Conservation (phyloP, 495 filamentous ascomycete species). For the Neurospora cerealis region DNA sequence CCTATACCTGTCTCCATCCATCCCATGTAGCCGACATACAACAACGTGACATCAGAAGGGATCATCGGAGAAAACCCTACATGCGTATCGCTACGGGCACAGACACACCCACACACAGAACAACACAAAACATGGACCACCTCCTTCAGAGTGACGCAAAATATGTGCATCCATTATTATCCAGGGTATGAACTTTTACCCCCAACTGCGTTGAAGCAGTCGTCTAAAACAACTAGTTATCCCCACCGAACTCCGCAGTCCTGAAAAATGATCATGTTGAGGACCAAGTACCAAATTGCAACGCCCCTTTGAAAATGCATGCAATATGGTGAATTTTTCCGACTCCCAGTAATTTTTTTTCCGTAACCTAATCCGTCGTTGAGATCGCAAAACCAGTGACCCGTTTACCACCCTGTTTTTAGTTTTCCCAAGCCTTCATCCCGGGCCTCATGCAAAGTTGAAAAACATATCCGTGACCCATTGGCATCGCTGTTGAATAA, state of each 20-base stretch:
- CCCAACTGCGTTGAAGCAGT: slow-evolving; percentile 28
- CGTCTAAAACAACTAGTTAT: slow-evolving; percentile 7
- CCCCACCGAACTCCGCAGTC: slow-evolving; percentile 18
- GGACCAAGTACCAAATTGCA: slow-evolving; percentile 25
- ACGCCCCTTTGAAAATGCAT: slow-evolving; percentile 29
- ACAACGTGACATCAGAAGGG: background rate
- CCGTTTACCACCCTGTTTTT: slow-evolving; percentile 3
- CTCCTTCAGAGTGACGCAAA: background rate
- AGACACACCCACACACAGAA: background rate
- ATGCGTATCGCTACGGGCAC: background rate
- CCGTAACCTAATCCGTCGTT: slow-evolving; percentile 15
- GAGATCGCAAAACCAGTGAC: slow-evolving; percentile 13
- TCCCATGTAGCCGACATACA: background rate
- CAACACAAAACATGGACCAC: background rate
- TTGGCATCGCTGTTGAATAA: slow-evolving; percentile 5
- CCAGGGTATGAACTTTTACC: background rate
- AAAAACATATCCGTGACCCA: slow-evolving; percentile 12
- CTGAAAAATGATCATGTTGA: slow-evolving; percentile 23
- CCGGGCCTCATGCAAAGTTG: slow-evolving; percentile 10
- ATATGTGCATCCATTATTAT: background rate
- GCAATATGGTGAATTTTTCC: slow-evolving; percentile 23
- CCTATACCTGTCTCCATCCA: background rate
- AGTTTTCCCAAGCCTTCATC: slow-evolving; percentile 4
- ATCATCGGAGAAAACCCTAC: background rate
- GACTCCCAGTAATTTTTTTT: slow-evolving; percentile 12